Evolutionary conservation across 2,329 filamentous ascomycete genomes (phyloP), one percentile per base, ranked within the genome.

Genomic region (Geosmithia putterillii): DNA sequence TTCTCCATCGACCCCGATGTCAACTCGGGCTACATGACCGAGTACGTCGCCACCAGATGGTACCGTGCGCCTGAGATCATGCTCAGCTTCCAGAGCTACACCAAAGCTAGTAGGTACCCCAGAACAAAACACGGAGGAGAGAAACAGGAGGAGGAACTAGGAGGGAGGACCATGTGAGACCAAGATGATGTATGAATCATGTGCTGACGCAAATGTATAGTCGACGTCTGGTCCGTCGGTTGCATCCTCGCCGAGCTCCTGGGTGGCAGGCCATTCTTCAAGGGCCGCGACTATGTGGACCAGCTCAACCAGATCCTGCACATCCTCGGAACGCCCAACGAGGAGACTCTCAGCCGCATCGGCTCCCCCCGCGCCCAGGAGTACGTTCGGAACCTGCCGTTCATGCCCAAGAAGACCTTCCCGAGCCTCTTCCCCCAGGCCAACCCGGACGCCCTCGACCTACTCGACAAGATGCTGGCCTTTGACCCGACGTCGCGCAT

Each of bases 81-180:
- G 92, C 71, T 98, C 64, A 95, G 88, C 71, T 98, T 98, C 78
- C 90, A 96, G 67, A 95, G 88, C 70, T 98, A 98, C 66, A 98
- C 92, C 57, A 98, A 98, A 87, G 92, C 92, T 54, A 98, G 92
- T 96, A 79, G 45, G 89, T 90, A 8, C 15, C 10, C 28, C 28
- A 12, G 10, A 32, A 32, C 15, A 32, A 12, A 14, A 12, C 7
- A 25, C 10, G 10, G 28, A 32, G 15, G 28, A 32, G 28, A 25
- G 23, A 10, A 14, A 32, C 28, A 32, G 28, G 15, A 32, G 28
- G 28, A 32, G 28, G 28, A 12, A 32, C 3, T n/a, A 32, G 5
- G 28, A 32, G 28, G 10, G 28, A 18, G 22, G 40, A 21, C n/a
- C 28, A 8, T 15, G 14, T 14, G 12, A 32, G 17, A 18, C 17